Evolutionary conservation across 2,329 filamentous ascomycete species (phyloP).

Genomic region (Aphanocladium album): DNA sequence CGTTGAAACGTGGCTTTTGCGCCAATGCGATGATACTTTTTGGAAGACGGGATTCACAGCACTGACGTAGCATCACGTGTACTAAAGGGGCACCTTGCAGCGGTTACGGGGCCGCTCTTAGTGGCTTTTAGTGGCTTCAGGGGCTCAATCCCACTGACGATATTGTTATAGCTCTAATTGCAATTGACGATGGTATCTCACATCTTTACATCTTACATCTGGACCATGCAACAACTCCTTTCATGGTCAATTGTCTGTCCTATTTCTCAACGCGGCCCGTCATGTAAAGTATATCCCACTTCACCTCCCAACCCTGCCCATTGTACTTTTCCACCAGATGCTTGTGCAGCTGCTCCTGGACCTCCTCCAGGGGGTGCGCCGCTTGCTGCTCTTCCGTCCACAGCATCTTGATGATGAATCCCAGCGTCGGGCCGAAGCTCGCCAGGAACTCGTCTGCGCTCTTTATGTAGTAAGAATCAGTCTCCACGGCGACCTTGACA

Average conservation of each 20-base stretch:
- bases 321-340: constrained; percentile 37
- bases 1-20: constrained; percentile 5
- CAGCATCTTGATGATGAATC: constrained; percentile 30
- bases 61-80: constrained; percentile 11
- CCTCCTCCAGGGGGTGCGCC: constrained; percentile 35
- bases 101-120: neutral
- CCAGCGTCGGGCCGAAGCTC: constrained; percentile 34
- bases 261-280: constrained; percentile 17
- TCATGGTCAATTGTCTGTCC: neutral
- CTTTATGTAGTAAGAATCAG: constrained; percentile 26
- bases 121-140: neutral
- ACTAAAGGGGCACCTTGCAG: neutral
- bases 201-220: neutral
- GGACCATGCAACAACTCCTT: neutral
- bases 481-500: constrained; percentile 29
- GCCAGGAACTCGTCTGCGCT: constrained; percentile 31
- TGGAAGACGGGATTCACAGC: neutral
- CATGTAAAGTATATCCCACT: constrained; percentile 27
- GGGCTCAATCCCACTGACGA: neutral
- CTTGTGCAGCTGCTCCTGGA: constrained; percentile 28
- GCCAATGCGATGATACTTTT: neutral
- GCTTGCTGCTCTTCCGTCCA: constrained; percentile 36
- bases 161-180: neutral
- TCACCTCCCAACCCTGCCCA: constrained; percentile 29
- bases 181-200: neutral